Evolutionary conservation across 176 grass and related monocot species (phyloP), one percentile per base, ranked within the genome.

Genomic region (Oryza brachyantha): DNA sequence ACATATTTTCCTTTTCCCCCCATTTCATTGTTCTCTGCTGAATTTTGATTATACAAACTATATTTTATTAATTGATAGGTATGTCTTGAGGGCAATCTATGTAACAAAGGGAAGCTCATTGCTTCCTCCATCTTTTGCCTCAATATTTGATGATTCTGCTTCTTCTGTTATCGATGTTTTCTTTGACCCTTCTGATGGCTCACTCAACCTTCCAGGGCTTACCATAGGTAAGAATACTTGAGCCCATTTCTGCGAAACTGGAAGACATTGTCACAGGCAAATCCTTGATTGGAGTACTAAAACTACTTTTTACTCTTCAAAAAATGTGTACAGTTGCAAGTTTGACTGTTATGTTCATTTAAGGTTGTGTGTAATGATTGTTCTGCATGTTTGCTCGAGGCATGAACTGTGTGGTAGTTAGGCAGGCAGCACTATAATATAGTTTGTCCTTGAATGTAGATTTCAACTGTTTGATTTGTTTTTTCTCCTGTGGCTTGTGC

Each of bases 91-190:
- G 84, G 93, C 89, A 77, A 46, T 96, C 48, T 96, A 96, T 64
- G 46, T 90, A 83, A 88, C 86, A 64, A 96, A 92, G 80, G 89
- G 90, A 75, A 96, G 90, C 82, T 79, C 76, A 19, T 86, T 92
- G 66, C 93, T 96, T 90, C 93, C 93, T 68, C 93, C 93, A 74
- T 89, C 90, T 79, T 92, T 96, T 83, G 93, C 87, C 64, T 96
- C 93, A 22, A 96, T 96, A 73, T 96, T 96, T 84, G 87, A 96
- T 52, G 93, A 96, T 34, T 86, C 90, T 28, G 93, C 93, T 67
- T 90, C 85, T 80, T 96, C 93, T 84, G 90, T 91, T 87, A 87
- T 92, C 85, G 93, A 96, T 92, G 89, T 96, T 73, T 96, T 96
- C 84, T 96, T 96, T 73, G 93, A 96, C 74, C 93, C 93, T 87